These are phyloP conservation scores for Penicillium sp. DNA, from an alignment of 2,329 filamentous ascomycete genomes.

Conservation along the genomic window DNA sequence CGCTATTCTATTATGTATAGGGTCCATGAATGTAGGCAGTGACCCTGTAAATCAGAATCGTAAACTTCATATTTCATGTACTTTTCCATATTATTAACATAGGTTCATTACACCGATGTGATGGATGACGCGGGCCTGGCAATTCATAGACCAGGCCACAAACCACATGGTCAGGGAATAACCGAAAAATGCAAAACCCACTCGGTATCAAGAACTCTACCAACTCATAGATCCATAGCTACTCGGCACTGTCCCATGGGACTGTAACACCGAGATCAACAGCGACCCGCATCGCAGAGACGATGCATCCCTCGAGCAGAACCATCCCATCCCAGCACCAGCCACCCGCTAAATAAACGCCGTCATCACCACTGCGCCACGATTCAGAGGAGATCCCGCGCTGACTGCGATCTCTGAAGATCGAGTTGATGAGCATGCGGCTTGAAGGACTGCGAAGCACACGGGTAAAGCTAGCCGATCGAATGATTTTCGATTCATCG, in stretches of 20 bases:
- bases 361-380: slow-evolving; percentile 53
- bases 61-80: not conserved
- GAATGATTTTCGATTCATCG: slow-evolving; percentile 40
- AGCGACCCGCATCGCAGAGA: slow-evolving; percentile 55
- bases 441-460: slow-evolving; percentile 50
- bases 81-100: not conserved
- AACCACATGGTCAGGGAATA: not conserved
- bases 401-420: slow-evolving; percentile 34
- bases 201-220: not conserved
- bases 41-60: not conserved
- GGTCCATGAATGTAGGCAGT: too few relatives aligned
- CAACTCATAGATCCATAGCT: not conserved
- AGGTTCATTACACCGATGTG: not conserved
- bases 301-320: slow-evolving; percentile 55
- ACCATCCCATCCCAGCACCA: slow-evolving; percentile 65
- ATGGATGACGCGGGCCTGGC: not conserved
- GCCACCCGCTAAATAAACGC: slow-evolving; percentile 53
- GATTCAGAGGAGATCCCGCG: not conserved
- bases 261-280: slow-evolving; percentile 48
- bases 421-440: slow-evolving; percentile 44
- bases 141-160: not conserved
- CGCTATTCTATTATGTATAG: too few relatives aligned
- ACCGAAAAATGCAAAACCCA: not conserved
- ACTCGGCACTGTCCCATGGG: slow-evolving; percentile 26
- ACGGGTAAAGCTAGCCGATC: slow-evolving; percentile 48